Conservation (phyloP, 805 yeast genomes). For the Sugiyamaella lignohabitans region DNA sequence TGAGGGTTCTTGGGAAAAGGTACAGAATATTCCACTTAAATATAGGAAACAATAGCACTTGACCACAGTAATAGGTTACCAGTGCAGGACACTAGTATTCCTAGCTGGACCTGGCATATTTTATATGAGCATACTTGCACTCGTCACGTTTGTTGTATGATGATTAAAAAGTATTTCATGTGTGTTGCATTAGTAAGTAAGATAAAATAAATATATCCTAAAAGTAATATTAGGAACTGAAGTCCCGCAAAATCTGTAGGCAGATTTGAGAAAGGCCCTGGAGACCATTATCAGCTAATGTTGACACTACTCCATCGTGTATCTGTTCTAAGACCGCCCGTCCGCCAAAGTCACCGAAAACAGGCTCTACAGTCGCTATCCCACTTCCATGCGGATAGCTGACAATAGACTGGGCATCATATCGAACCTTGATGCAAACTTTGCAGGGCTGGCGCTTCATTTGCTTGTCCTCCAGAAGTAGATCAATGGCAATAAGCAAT, state of each 20-base stretch:
- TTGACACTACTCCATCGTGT: neutral
- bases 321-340: neutral
- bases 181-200: too few species aligned
- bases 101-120: too few species aligned
- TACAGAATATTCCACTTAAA: conserved; percentile 21
- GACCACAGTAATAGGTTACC: too few species aligned
- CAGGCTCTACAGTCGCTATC: neutral
- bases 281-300: neutral
- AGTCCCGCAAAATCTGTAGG: neutral
- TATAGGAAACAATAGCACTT: conserved; percentile 5
- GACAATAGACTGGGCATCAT: neutral
- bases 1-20: conserved; percentile 12
- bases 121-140: too few species aligned
- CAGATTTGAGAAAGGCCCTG: neutral
- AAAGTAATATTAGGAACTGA: neutral
- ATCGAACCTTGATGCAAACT: neutral
- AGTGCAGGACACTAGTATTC: too few species aligned
- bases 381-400: neutral
- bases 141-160: too few species aligned
- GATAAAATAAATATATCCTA: too few species aligned
- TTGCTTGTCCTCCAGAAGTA: neutral
- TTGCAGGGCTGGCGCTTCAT: neutral
- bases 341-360: neutral
- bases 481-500: neutral
- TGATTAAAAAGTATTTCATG: too few species aligned